Evolutionary conservation across 805 yeast species (phyloP).

Genomic region (Ogataea angusta): DNA sequence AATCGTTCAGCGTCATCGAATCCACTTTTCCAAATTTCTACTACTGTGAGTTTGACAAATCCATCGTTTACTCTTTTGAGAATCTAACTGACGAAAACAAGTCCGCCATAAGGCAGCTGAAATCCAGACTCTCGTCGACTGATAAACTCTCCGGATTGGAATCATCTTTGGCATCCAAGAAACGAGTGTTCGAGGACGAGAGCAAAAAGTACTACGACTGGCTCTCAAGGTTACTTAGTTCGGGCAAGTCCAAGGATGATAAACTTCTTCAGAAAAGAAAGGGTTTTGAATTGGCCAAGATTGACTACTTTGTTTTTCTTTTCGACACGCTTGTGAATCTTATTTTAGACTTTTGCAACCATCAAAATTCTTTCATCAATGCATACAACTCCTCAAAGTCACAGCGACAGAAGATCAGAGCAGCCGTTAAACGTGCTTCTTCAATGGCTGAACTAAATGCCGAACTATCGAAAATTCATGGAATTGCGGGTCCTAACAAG

Average conservation of each 20-base stretch:
- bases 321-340: constrained; percentile 25
- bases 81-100: constrained; percentile 19
- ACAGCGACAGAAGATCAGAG: constrained; percentile 18
- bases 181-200: constrained; percentile 35
- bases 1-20: constrained; percentile 12
- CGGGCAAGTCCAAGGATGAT: constrained; percentile 34
- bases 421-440: constrained; percentile 18
- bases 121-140: constrained; percentile 11
- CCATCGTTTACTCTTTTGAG: constrained; percentile 11
- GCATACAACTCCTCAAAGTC: constrained; percentile 13
- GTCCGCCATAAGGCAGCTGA: constrained; percentile 15
- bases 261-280: constrained; percentile 31
- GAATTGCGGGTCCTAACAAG: constrained; percentile 16
- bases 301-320: constrained; percentile 31
- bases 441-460: constrained; percentile 32
- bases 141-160: constrained; percentile 17
- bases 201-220: constrained; percentile 36
- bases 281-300: constrained; percentile 30
- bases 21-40: constrained; percentile 15
- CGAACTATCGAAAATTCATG: constrained; percentile 40
- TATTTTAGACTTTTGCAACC: constrained; percentile 14
- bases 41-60: constrained; percentile 14
- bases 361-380: constrained; percentile 13
- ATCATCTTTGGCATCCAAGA: constrained; percentile 16
- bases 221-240: constrained; percentile 32